Evolutionary conservation across 768 basidiomycete genomes (phyloP).

Genomic region (Suillus sp.): DNA sequence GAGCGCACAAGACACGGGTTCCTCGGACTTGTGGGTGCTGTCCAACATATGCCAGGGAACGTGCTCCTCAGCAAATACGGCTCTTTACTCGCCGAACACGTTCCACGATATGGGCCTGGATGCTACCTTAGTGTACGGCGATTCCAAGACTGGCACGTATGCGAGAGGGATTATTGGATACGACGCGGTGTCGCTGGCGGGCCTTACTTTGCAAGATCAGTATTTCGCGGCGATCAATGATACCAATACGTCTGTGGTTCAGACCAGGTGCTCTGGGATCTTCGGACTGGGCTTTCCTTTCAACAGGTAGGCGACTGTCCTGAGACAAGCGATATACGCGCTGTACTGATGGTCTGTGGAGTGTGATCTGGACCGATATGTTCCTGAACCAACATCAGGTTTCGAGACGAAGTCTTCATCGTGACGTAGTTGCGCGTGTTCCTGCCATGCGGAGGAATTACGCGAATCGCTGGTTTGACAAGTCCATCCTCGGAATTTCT

Average conservation of each 20-base stretch:
- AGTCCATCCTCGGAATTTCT: slow-evolving; percentile 8
- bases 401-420: slow-evolving; percentile 3
- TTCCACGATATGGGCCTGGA: slow-evolving; percentile 52
- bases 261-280: slow-evolving; percentile 63
- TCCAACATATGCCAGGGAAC: slow-evolving; percentile 55
- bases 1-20: slow-evolving; percentile 64
- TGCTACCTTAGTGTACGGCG: slow-evolving; percentile 63
- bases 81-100: slow-evolving; percentile 50
- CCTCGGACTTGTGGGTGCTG: slow-evolving; percentile 75
- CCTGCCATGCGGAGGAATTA: slow-evolving; percentile 17
- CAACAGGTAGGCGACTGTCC: slow-evolving; percentile 52
- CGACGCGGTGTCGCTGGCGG: slow-evolving; percentile 58
- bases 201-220: slow-evolving; percentile 50
- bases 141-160: slow-evolving; percentile 69
- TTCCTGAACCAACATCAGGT: slow-evolving; percentile 27
- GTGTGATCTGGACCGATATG: slow-evolving; percentile 48
- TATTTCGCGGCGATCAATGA: slow-evolving; percentile 66
- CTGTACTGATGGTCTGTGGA: slow-evolving; percentile 23
- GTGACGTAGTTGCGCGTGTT: slow-evolving; percentile 8
- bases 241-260: slow-evolving; percentile 65
- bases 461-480: slow-evolving; percentile 24
- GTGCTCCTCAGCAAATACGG: slow-evolving; percentile 40
- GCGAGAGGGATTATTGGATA: slow-evolving; percentile 65
- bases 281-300: slow-evolving; percentile 76
- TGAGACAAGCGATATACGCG: neutral